Percentiles rank a stretch among this genome's conserved stretches.
These are phyloP conservation scores for Eucalyptus lansdowneana DNA, from an alignment of 345 rosid genomes.

Conservation along the genomic window DNA sequence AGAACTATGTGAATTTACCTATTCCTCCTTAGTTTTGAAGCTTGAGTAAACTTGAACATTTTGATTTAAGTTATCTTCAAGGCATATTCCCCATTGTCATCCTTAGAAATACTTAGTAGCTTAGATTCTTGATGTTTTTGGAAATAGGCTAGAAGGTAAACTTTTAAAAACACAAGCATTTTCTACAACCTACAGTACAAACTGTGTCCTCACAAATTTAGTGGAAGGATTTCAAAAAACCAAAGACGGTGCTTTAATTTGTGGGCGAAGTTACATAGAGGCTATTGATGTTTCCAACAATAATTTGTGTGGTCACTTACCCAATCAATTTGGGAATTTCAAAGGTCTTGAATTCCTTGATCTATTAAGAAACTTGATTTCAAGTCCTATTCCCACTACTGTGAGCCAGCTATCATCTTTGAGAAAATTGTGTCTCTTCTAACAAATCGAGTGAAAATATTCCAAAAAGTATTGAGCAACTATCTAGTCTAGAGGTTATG, in stretches of 20 bases:
- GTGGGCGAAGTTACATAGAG: fast-evolving
- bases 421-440: background rate
- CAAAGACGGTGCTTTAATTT: background rate
- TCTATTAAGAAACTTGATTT: too few species aligned
- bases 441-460: background rate
- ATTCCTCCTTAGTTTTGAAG: background rate
- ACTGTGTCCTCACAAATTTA: background rate
- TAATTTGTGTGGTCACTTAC: background rate
- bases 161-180: background rate
- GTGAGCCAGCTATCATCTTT: background rate
- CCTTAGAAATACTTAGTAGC: background rate
- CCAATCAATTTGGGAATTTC: background rate
- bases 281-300: background rate
- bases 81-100: background rate
- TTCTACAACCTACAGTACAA: background rate
- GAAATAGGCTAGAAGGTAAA: background rate
- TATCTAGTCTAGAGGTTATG: background rate
- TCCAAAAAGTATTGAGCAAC: background rate
- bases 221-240: background rate
- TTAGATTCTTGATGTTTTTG: too few species aligned
- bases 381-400: background rate
- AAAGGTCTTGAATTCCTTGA: background rate
- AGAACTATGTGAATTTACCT: background rate
- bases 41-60: background rate
- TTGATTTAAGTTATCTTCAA: background rate